phyloP scores from a whole-genome alignment of 2,329 filamentous ascomycete genomes.

The Madurella fahalii region DNA sequence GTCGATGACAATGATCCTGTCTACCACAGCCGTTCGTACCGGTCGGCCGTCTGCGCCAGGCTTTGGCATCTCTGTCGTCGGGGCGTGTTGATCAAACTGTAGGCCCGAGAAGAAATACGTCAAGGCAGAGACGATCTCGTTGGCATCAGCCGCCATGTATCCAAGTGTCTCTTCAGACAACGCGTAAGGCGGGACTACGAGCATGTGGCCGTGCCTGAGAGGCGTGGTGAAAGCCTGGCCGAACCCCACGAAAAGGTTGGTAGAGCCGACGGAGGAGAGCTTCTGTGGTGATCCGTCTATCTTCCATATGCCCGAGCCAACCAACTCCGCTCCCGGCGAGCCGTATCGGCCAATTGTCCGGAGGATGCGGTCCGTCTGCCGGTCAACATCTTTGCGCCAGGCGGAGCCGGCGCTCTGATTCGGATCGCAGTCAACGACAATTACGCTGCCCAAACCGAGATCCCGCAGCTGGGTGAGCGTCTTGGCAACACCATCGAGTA shows the following conservation, averaged over 20 bases:
- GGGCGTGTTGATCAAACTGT: constrained; percentile 36
- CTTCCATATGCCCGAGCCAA: constrained; percentile 53
- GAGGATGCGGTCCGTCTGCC: constrained; percentile 71
- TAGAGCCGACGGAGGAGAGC: constrained; percentile 33
- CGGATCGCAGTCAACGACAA: constrained; percentile 71
- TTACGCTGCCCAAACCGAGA: constrained; percentile 74
- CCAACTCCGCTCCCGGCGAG: constrained; percentile 62
- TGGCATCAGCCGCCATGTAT: constrained; percentile 40
- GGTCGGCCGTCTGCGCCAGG: constrained; percentile 38
- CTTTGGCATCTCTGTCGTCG: constrained; percentile 34
- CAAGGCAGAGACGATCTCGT: constrained; percentile 70
- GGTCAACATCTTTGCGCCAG: constrained; percentile 45
- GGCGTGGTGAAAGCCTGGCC: constrained; percentile 59
- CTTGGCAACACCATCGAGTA: constrained; percentile 70
- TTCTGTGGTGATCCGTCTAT: constrained; percentile 26
- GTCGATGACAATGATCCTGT: constrained; percentile 86
- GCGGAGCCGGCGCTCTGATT: constrained; percentile 34
- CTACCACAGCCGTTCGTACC: constrained; percentile 56
- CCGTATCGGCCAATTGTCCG: constrained; percentile 68
- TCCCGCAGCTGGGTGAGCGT: constrained; percentile 80
- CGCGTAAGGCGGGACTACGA: constrained; percentile 58
- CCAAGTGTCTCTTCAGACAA: constrained; percentile 39
- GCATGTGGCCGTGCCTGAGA: constrained; percentile 63
- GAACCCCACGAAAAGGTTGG: constrained; percentile 38
- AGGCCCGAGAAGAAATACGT: constrained; percentile 71